Conservation (phyloP, 257 asterid species). For the Nicotiana undulata region DNA sequence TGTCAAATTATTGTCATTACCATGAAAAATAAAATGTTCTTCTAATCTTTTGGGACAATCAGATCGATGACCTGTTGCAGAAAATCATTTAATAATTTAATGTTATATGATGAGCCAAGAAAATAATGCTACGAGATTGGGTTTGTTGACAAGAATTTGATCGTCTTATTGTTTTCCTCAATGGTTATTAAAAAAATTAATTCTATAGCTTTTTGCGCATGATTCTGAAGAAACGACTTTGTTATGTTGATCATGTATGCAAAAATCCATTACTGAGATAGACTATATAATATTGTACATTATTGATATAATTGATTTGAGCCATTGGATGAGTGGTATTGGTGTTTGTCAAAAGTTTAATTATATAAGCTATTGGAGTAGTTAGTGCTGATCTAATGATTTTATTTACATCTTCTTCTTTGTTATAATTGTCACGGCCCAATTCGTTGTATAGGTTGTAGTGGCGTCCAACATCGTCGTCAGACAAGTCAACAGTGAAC, state of each 20-base stretch:
- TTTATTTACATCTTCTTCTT: background rate
- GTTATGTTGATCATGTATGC: background rate
- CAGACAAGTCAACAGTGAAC: too few species aligned
- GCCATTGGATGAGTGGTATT: background rate
- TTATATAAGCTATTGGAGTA: background rate
- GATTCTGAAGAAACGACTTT: background rate
- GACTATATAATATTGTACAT: background rate
- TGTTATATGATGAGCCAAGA: background rate
- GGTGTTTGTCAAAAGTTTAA: background rate
- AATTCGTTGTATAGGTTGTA: too few species aligned
- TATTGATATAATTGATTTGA: background rate
- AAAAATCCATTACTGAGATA: background rate
- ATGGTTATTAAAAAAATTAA: background rate
- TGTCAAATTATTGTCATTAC: too few species aligned
- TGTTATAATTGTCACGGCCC: too few species aligned
- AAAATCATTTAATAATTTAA: background rate
- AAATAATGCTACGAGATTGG: background rate
- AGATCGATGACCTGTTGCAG: background rate
- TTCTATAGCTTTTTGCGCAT: background rate
- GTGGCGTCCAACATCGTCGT: too few species aligned
- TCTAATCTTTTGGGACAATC: background rate
- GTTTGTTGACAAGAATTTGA: background rate
- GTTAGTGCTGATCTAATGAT: constrained; percentile 1
- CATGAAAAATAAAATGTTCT: background rate
- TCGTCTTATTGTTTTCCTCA: background rate